Evolutionary conservation across 768 basidiomycete genomes (phyloP), one percentile per base, ranked within the genome.

Genomic region (Kwoniella bestiolae): DNA sequence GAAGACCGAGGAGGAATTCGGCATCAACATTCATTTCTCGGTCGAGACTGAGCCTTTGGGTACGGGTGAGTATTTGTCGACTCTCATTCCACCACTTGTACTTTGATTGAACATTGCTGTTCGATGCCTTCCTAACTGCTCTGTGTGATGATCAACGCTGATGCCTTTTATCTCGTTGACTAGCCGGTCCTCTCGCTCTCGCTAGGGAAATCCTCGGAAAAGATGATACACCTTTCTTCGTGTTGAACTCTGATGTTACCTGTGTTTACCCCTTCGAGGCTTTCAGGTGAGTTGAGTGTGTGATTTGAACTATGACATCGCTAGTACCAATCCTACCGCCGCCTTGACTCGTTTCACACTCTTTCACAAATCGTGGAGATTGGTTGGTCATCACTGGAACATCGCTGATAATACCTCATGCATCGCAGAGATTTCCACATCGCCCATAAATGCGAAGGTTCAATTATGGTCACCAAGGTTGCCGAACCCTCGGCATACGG

Each of bases 211-310:
- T 83, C 65, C 79, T 84, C 53, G 83, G 81, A 74, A 83, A 83
- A 73, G 83, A 84, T 71, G 82, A 83, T 68, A 79, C 81, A 12
- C 83, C 83, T n/a, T 84, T 84, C 83, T 84, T 84, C 69, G 83
- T 84, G 51, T 81, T 84, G 73, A 84, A 84, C 81, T 83, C 83
- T 18, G 83, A 84, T 66, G 83, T 84, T 47, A 84, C 82, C 67
- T 84, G 83, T 77, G 77, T 83, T 35, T 84, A 84, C 74, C 83
- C 83, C 49, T 84, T 84, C 72, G 82, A 82, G 70, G 79, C 79
- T n/a, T 82, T 84, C 75, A 79, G 81, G 74, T 76, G 56, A 59
- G 79, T 63, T 31, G 16, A n/a, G n/a, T n/a, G n/a, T n/a, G n/a
- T n/a, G n/a, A n/a, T n/a, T n/a, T n/a, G n/a, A n/a, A n/a, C n/a